Evolutionary conservation across 345 rosid species (phyloP).

Genomic region (Pseudoturritis turrita): DNA sequence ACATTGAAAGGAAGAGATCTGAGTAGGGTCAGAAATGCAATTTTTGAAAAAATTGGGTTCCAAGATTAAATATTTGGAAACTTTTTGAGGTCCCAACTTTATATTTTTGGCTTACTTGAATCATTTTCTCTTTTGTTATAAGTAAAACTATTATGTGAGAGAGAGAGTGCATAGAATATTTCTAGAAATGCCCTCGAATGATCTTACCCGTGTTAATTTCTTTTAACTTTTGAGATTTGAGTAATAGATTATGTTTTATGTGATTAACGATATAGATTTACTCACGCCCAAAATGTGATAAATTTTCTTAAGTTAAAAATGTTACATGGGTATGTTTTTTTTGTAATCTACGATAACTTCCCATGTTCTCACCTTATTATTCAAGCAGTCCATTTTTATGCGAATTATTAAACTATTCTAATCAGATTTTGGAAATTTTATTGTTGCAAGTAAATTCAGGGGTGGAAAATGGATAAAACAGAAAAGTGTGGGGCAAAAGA

Average conservation of each 20-base stretch:
- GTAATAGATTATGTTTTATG: no score
- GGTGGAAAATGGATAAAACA: background rate
- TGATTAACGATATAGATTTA: no score
- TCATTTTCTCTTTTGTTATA: background rate
- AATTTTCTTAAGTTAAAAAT: no score
- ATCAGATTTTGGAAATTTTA: background rate
- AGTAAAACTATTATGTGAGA: constrained; percentile 11
- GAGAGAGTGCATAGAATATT: constrained; percentile 30
- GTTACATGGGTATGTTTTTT: no score
- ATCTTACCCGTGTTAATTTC: constrained; percentile 22
- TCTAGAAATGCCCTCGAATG: constrained; percentile 18
- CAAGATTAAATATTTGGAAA: constrained; percentile 47
- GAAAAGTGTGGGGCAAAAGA: background rate
- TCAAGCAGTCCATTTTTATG: constrained; percentile 18
- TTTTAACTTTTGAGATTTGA: background rate
- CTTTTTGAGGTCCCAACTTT: background rate
- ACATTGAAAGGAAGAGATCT: constrained; percentile 98
- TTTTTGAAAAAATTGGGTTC: constrained; percentile 95
- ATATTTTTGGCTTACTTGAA: constrained; percentile 15
- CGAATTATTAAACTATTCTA: background rate
- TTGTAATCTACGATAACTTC: no score
- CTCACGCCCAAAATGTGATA: no score
- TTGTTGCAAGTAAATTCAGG: background rate
- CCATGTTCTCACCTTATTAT: no score
- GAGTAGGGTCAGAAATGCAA: constrained; percentile 92